phyloP scores from a whole-genome alignment of 1,139 yeast genomes.

The Magnusiomyces ingens region DNA sequence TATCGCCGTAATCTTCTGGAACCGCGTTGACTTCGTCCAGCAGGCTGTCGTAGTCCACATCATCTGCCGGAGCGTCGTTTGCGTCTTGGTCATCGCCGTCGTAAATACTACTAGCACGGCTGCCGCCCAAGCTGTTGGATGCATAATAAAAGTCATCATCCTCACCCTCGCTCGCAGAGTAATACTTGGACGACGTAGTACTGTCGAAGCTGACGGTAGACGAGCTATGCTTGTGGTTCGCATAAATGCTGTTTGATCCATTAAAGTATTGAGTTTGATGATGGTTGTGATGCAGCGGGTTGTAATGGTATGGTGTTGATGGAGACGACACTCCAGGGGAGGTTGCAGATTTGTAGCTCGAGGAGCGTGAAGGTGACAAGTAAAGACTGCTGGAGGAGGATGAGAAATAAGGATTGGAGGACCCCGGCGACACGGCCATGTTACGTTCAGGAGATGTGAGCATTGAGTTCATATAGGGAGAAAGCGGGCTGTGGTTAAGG shows the following conservation, averaged over 20 bases:
- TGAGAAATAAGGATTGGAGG: too few species aligned
- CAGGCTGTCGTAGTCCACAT: conserved; percentile 12
- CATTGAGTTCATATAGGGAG: not conserved
- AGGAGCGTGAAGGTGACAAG: too few species aligned
- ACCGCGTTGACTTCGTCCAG: conserved; percentile 17
- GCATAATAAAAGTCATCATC: conserved; percentile 5
- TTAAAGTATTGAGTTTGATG: too few species aligned
- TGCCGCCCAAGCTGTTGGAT: not conserved
- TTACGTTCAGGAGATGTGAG: too few species aligned
- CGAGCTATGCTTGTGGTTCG: too few species aligned
- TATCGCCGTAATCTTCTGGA: conserved; percentile 10
- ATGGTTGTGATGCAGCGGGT: too few species aligned
- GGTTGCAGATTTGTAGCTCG: too few species aligned
- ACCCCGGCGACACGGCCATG: too few species aligned
- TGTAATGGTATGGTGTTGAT: too few species aligned
- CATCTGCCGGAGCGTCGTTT: conserved; percentile 3
- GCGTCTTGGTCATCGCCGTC: not conserved
- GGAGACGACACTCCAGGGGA: too few species aligned
- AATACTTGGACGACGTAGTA: not conserved
- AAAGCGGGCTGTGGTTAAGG: not conserved
- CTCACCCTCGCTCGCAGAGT: conserved; percentile 1
- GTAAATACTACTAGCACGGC: not conserved
- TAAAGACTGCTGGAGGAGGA: too few species aligned
- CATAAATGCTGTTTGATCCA: too few species aligned
- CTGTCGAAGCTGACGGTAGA: not conserved